These are phyloP conservation scores for Infundibulicybe gibba DNA, from an alignment of 768 basidiomycete species.

Conservation along the genomic window DNA sequence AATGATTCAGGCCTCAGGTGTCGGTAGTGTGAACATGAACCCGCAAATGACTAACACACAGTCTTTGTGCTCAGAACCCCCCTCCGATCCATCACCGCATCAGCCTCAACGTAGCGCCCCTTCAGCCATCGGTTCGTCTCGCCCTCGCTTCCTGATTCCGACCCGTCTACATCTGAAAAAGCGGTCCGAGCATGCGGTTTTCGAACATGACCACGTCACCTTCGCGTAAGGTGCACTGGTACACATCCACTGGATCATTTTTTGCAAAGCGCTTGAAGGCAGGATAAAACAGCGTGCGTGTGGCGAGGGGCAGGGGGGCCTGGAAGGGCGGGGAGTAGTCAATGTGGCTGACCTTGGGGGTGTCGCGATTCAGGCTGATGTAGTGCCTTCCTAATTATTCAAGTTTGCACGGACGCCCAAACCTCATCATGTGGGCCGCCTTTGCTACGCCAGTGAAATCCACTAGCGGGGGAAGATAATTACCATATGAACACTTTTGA, in stretches of 20 bases:
- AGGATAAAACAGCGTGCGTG: slow-evolving; percentile 53
- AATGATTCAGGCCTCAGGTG: too few species aligned
- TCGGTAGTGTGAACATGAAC: too few species aligned
- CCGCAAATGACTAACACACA: slow-evolving; percentile 4
- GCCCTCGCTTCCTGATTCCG: slow-evolving; percentile 28
- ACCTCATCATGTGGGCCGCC: too few species aligned
- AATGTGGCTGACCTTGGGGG: slow-evolving; percentile 51
- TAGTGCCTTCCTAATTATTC: too few species aligned
- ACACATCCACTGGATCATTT: slow-evolving; percentile 46
- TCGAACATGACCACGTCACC: slow-evolving; percentile 91
- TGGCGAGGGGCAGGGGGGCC: slow-evolving; percentile 61
- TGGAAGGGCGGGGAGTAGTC: slow-evolving; percentile 98
- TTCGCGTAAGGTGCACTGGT: slow-evolving; percentile 66
- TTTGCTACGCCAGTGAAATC: too few species aligned
- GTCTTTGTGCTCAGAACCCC: slow-evolving; percentile 43
- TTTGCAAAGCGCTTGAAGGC: slow-evolving; percentile 62
- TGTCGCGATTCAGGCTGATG: too few species aligned
- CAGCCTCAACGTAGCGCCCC: slow-evolving; percentile 77
- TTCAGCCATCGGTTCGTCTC: slow-evolving; percentile 83
- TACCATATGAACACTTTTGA: too few species aligned
- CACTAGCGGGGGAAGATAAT: too few species aligned
- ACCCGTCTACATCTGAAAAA: slow-evolving; percentile 46
- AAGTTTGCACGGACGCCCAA: too few species aligned
- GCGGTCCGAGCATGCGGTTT: slow-evolving; percentile 89
- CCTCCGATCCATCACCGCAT: slow-evolving; percentile 56